Percentiles rank a stretch among this genome's conserved stretches.
Conservation (phyloP, 257 asterid genomes). For the Rhazya stricta region DNA sequence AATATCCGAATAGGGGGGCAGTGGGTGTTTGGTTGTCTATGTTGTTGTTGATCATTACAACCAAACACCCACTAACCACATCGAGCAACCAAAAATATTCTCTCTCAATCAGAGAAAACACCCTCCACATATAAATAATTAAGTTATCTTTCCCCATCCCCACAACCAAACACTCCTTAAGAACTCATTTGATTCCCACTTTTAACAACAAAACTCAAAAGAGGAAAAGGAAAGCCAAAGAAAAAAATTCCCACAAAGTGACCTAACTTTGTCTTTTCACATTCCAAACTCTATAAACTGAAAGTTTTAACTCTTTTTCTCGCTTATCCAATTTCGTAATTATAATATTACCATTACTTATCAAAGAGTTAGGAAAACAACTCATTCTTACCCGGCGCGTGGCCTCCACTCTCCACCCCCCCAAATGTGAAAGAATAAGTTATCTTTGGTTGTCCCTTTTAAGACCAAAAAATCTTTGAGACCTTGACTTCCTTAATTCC, state of each 20-base stretch:
- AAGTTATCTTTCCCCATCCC: conserved; percentile 11
- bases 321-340: conserved; percentile 11
- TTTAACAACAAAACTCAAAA: conserved; percentile 15
- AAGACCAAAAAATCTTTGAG: conserved; percentile 26
- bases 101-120: conserved; percentile 17
- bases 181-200: conserved; percentile 32
- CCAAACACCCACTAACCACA: conserved; percentile 43
- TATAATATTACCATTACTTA: too few relatives aligned
- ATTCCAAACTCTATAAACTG: too few relatives aligned
- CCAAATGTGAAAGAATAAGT: background rate
- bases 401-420: background rate
- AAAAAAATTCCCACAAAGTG: conserved; percentile 18
- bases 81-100: conserved; percentile 49
- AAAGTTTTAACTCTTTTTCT: conserved; percentile 26
- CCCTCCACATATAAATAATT: conserved; percentile 9
- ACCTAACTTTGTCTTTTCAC: conserved; percentile 20
- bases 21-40: background rate
- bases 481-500: conserved; percentile 45
- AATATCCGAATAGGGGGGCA: background rate
- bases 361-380: background rate
- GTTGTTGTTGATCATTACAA: conserved; percentile 21
- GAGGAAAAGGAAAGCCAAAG: too few relatives aligned
- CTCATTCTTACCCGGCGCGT: background rate
- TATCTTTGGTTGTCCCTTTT: background rate
- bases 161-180: conserved; percentile 13